These are phyloP conservation scores for Globisporangium nagaii DNA, from an alignment of 352 stramenopile species.

Conservation along the genomic window DNA sequence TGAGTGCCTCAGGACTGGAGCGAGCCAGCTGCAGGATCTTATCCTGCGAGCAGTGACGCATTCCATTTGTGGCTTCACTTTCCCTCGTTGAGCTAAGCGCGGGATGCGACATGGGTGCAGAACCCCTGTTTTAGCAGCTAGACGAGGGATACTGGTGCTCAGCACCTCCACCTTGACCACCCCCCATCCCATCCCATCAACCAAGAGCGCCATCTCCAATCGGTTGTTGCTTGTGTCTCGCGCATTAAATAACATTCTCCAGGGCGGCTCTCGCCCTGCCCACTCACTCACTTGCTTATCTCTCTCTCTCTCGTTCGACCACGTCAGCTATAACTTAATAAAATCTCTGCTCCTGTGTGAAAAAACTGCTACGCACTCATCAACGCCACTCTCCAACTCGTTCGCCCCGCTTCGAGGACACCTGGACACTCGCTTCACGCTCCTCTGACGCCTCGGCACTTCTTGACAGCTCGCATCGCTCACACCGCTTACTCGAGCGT, in stretches of 20 bases:
- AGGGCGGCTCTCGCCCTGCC: neutral
- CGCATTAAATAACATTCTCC: conserved; percentile 6
- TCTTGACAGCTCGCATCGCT: neutral
- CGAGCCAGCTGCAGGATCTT: neutral
- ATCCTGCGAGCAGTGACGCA: neutral
- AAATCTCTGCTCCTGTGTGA: neutral
- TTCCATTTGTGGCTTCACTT: conserved; percentile 2
- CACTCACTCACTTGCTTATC: neutral
- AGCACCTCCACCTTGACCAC: no score
- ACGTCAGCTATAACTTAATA: conserved; percentile 4
- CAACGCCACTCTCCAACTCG: no score
- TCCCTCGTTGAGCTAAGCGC: neutral
- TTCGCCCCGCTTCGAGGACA: no score
- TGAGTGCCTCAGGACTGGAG: neutral
- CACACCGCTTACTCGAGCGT: conserved; percentile 37
- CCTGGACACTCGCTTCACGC: neutral
- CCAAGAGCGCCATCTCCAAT: neutral
- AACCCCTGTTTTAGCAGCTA: neutral
- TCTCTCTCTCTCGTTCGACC: no score
- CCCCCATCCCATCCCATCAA: no score
- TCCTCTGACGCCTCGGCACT: neutral
- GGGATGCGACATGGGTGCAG: neutral
- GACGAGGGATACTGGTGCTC: neutral
- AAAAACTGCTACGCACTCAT: neutral
- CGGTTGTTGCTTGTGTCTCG: neutral